These are phyloP conservation scores for Alternaria postmessia DNA, from an alignment of 2,329 filamentous ascomycete genomes.

Conservation along the genomic window DNA sequence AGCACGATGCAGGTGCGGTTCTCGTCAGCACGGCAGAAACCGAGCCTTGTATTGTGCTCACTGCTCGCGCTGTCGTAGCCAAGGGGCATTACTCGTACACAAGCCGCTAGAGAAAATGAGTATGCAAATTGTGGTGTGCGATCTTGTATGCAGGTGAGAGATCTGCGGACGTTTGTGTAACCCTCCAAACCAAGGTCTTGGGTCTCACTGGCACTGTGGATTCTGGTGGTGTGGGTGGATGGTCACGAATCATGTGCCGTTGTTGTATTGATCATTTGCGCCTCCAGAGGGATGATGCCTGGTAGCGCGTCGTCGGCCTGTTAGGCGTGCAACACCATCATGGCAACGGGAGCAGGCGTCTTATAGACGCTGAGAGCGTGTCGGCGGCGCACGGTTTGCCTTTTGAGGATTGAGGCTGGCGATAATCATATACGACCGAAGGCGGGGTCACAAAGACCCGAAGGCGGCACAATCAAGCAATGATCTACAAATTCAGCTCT, in stretches of 20 bases:
- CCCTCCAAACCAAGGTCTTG: constrained; percentile 7
- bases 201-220: constrained; percentile 12
- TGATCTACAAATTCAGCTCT: constrained; percentile 28
- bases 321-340: background rate
- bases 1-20: constrained; percentile 34
- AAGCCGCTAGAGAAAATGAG: constrained; percentile 1
- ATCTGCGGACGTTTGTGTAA: constrained; percentile 19
- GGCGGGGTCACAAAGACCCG: constrained; percentile 10
- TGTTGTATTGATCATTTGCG: background rate
- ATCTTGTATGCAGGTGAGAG: constrained; percentile 16
- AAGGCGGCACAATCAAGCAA: constrained; percentile 14
- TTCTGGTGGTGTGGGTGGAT: constrained; percentile 9
- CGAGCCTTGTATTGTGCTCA: constrained; percentile 7
- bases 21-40: constrained; percentile 7
- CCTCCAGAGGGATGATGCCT: constrained; percentile 3
- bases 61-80: constrained; percentile 8
- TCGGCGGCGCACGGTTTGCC: background rate
- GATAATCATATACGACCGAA: constrained; percentile 1
- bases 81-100: constrained; percentile 10
- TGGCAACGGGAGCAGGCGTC: background rate
- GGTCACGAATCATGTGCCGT: constrained; percentile 12
- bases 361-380: background rate
- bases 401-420: background rate
- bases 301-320: constrained; percentile 2
- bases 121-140: constrained; percentile 13